Evolutionary conservation across 345 rosid genomes (phyloP), one percentile per base, ranked within the genome.

Genomic region (Eucalyptus polyanthemos): DNA sequence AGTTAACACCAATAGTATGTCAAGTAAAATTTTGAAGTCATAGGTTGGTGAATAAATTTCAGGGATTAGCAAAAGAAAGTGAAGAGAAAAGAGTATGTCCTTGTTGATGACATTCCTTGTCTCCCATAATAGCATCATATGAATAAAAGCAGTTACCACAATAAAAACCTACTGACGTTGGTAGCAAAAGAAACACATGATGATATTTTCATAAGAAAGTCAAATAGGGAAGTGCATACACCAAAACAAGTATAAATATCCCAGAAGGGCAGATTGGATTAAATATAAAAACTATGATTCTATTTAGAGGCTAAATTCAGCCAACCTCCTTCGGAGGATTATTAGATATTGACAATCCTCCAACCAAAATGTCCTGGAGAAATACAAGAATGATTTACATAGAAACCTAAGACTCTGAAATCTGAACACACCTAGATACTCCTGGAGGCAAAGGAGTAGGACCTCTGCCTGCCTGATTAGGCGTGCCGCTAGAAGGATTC

Each of bases 371-470:
- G 88, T 92, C 85, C 91, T 93, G 91, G 92, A 87, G 89, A 90
- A 76, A 90, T 94, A 94, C 94, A 93, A 89, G 67, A 90, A 91
- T 80, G 90, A 93, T 94, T 91, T 94, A 93, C 93, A 93, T 92
- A 94, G 94, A 95, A 94, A 94, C 94, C 94, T 89, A 93, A 94
- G 98, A 76, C 85, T 76, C 47, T 76, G 85, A 91, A 92, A 96
- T 95, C 99, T 93, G 95, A 95, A 97, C 99, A 94, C 94, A 98
- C 99, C 99, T 98, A 96, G 98, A 95, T 92, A 96, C 93, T 94
- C 99, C 99, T 92, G 91, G 99, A 91, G 99, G 99, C 96, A 98
- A 95, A 91, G 97, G 95, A 87, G 93, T 91, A 86, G 97, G 92
- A 86, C 91, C 90, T 94, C 94, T 95, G 97, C 93, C 96, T 40